Percentiles rank a stretch among this genome's conserved stretches.
These are phyloP conservation scores for Pseudoperonospora humuli DNA, from an alignment of 352 stramenopile species.

Conservation along the genomic window DNA sequence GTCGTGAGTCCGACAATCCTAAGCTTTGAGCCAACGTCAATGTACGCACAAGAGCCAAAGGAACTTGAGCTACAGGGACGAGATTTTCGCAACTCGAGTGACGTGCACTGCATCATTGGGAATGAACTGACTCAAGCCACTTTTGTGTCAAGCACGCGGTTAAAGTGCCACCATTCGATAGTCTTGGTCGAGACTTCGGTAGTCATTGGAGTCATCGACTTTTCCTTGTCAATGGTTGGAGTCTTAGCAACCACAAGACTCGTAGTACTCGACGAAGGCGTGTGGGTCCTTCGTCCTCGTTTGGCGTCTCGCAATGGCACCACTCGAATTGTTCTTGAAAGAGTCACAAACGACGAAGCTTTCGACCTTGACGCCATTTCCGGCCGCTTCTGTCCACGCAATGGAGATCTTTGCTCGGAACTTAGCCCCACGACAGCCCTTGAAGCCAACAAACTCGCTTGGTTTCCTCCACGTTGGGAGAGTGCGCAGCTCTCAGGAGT, in stretches of 20 bases:
- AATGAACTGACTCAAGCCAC: constrained; percentile 16
- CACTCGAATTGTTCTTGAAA: constrained; percentile 11
- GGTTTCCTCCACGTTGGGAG: constrained; percentile 17
- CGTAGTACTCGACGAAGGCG: constrained; percentile 9
- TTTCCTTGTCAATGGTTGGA: constrained; percentile 19
- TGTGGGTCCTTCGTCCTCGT: constrained; percentile 14
- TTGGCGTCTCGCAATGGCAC: constrained; percentile 10
- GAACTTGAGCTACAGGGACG: constrained; percentile 21
- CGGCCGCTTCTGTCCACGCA: constrained; percentile 21
- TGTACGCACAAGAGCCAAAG: constrained; percentile 2
- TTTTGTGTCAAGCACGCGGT: constrained; percentile 20
- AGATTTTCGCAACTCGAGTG: constrained; percentile 33
- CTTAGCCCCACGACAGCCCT: not conserved
- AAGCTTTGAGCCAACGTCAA: constrained; percentile 18
- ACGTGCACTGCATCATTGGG: constrained; percentile 28
- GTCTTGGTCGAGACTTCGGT: constrained; percentile 8
- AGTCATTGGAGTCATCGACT: constrained; percentile 28
- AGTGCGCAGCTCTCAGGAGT: constrained; percentile 9
- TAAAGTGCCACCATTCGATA: constrained; percentile 14
- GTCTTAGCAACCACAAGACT: constrained; percentile 13
- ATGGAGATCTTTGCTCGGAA: constrained; percentile 15
- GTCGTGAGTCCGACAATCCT: constrained; percentile 27
- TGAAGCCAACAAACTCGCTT: constrained; percentile 6
- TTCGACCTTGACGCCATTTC: constrained; percentile 2
- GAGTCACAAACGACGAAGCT: not conserved